Conservation (phyloP, 2,329 filamentous ascomycete genomes). For the Teratosphaeria gauchensis region DNA sequence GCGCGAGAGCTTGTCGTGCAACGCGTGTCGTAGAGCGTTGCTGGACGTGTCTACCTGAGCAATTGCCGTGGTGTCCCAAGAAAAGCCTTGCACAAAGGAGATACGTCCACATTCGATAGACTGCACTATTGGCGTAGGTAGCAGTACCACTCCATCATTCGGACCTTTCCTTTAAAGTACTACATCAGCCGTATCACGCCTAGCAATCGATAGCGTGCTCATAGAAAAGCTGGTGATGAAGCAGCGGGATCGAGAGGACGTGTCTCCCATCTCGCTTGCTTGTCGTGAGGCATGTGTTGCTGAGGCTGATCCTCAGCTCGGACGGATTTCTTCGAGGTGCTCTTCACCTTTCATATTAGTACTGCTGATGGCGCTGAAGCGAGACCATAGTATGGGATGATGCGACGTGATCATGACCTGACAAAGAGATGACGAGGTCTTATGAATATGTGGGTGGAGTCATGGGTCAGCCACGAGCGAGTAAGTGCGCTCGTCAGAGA, state of each 20-base stretch:
- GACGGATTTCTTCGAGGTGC: not conserved
- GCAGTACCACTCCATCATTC: not conserved
- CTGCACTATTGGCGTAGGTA: not conserved
- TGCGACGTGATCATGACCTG: not conserved
- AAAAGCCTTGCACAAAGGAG: not conserved
- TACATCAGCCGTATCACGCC: not conserved
- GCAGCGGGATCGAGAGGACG: not conserved
- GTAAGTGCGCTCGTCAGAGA: not conserved
- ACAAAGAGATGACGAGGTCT: not conserved
- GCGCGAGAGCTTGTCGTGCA: no score
- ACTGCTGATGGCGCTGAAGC: not conserved
- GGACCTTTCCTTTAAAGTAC: not conserved
- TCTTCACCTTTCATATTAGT: not conserved
- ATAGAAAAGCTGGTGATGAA: not conserved
- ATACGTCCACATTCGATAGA: not conserved
- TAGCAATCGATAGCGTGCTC: not conserved
- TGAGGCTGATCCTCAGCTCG: not conserved
- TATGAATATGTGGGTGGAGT: not conserved
- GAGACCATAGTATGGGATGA: not conserved
- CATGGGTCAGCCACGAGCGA: not conserved
- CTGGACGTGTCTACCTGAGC: not conserved
- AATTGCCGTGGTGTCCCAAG: not conserved
- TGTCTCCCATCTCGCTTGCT: not conserved
- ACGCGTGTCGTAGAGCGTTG: not conserved
- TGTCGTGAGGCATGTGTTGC: not conserved